A percentile compares a stretch with the other conserved stretches of the same genome.
Evolutionary conservation across 2,329 filamentous ascomycete genomes (phyloP).

Genomic region (Diaporthe amygdali): DNA sequence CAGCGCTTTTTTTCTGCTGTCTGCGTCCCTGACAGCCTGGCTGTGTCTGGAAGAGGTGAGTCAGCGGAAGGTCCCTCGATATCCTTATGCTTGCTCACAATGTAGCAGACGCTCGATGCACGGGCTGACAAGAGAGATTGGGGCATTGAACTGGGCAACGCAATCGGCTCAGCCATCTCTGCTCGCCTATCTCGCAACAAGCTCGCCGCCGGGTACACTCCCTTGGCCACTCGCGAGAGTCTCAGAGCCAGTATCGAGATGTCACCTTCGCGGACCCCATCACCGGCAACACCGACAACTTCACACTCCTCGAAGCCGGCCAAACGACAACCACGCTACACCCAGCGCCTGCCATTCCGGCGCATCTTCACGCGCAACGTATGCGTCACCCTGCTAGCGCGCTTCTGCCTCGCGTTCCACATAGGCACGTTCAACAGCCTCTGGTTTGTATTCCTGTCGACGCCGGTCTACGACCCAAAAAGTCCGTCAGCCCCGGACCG

Average conservation of each 20-base stretch:
- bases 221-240: constrained; percentile 36
- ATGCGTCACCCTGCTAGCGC: constrained; percentile 60
- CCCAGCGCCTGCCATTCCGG: constrained; percentile 54
- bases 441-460: constrained; percentile 79
- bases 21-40: constrained; percentile 50
- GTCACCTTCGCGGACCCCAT: constrained; percentile 19
- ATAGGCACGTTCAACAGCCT: constrained; percentile 78
- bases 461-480: constrained; percentile 61
- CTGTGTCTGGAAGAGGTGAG: constrained; percentile 56
- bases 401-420: constrained; percentile 75
- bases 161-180: constrained; percentile 37
- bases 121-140: constrained; percentile 47
- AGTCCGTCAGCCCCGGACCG: constrained; percentile 37
- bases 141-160: constrained; percentile 46
- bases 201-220: constrained; percentile 36
- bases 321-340: constrained; percentile 43
- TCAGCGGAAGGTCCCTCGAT: background rate
- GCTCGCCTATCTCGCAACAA: constrained; percentile 28
- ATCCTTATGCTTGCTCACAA: constrained; percentile 5
- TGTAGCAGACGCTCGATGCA: constrained; percentile 50
- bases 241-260: constrained; percentile 38
- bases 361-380: constrained; percentile 63
- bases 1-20: constrained; percentile 52
- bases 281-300: background rate
- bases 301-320: constrained; percentile 11